phyloP scores from a whole-genome alignment of 176 grass and related monocot genomes.

The Avena insularis region DNA sequence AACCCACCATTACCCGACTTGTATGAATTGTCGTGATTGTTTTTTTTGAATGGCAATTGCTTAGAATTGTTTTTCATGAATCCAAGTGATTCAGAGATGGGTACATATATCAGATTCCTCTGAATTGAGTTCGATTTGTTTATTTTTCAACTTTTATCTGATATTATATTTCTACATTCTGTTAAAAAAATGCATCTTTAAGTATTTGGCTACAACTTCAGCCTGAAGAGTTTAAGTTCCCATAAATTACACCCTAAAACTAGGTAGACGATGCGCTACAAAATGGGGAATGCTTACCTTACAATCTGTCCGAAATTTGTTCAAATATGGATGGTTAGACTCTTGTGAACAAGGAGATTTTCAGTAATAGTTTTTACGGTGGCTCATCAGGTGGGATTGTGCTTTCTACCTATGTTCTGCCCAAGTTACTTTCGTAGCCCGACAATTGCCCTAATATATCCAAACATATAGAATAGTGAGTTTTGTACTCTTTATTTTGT shows the following conservation, averaged over 20 bases:
- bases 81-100: too few species aligned
- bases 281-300: slow-evolving; percentile 79
- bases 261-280: slow-evolving; percentile 39
- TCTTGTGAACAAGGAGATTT: slow-evolving; percentile 94
- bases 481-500: slow-evolving; percentile 33
- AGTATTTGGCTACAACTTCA: too few species aligned
- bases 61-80: neutral
- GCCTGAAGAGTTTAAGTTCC: too few species aligned
- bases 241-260: too few species aligned
- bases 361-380: slow-evolving; percentile 79
- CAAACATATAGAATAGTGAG: neutral
- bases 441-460: too few species aligned
- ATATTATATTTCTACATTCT: too few species aligned
- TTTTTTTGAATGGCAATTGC: neutral
- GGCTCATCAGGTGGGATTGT: slow-evolving; percentile 59
- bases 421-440: slow-evolving; percentile 1
- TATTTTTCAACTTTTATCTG: too few species aligned
- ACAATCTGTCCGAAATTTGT: slow-evolving; percentile 77
- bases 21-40: too few species aligned
- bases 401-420: slow-evolving; percentile 8
- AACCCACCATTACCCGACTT: too few species aligned
- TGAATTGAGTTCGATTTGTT: too few species aligned
- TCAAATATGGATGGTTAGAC: slow-evolving; percentile 92
- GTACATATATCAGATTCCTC: too few species aligned
- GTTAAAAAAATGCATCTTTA: too few species aligned